phyloP scores from a whole-genome alignment of 768 basidiomycete genomes.

The Podaxis carcinomalis region DNA sequence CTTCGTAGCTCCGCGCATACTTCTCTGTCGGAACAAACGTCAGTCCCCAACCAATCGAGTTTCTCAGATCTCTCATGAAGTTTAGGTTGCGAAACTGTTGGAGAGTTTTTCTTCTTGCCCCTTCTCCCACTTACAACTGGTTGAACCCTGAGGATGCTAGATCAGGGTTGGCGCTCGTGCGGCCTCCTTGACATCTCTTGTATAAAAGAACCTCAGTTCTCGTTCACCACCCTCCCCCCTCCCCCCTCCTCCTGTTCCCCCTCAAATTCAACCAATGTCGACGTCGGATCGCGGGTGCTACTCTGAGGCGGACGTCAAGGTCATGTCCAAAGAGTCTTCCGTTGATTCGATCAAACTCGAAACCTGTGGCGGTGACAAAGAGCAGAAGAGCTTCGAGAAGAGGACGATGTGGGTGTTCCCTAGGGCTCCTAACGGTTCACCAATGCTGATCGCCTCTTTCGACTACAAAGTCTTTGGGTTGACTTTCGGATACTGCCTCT shows the following conservation, averaged over 20 bases:
- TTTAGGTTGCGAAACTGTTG: background rate
- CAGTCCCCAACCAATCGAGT: background rate
- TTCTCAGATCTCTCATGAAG: background rate
- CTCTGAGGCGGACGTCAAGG: conserved; percentile 4
- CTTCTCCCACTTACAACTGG: background rate
- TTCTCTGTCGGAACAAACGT: background rate
- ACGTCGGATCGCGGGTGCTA: background rate
- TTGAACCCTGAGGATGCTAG: background rate
- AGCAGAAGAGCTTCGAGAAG: conserved; percentile 25
- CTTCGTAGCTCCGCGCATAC: background rate
- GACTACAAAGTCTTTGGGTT: conserved; percentile 29
- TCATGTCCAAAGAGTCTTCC: background rate
- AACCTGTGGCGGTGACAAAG: background rate
- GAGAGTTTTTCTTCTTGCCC: background rate
- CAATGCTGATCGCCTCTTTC: background rate
- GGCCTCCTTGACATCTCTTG: background rate
- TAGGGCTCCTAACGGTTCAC: background rate
- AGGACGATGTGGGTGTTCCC: conserved; percentile 28
- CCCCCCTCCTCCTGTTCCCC: background rate
- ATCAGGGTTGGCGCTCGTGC: conserved; percentile 1
- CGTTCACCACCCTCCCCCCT: background rate
- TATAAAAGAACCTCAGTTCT: conserved; percentile 6
- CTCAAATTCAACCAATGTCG: conserved; percentile 2
- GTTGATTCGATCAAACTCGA: conserved; percentile 10
- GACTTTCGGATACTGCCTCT: conserved; percentile 41